Conservation (phyloP, 495 filamentous ascomycete species). For the Parathielavia hyrcaniae region DNA sequence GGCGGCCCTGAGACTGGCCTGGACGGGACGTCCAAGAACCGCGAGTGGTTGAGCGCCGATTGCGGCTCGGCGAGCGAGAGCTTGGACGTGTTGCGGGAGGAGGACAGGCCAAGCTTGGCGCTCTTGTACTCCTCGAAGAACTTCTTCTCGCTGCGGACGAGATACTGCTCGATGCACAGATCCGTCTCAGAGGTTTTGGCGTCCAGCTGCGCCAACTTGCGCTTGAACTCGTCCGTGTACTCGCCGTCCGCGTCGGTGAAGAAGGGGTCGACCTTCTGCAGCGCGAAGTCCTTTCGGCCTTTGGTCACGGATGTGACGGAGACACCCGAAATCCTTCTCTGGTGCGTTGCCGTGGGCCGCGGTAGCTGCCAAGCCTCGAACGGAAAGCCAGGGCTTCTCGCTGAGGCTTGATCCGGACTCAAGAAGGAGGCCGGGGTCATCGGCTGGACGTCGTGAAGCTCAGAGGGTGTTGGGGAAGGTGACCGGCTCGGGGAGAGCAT, state of each 20-base stretch:
- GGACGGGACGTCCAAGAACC: slow-evolving; percentile 14
- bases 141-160: slow-evolving; percentile 56
- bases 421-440: slow-evolving; percentile 12
- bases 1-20: background rate
- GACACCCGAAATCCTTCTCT: slow-evolving; percentile 6
- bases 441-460: slow-evolving; percentile 11
- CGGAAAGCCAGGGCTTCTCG: slow-evolving; percentile 8
- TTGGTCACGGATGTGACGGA: slow-evolving; percentile 22
- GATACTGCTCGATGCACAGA: slow-evolving; percentile 58
- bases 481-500: slow-evolving; percentile 7
- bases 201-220: slow-evolving; percentile 46
- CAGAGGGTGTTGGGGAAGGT: slow-evolving; percentile 13
- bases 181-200: slow-evolving; percentile 51
- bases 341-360: slow-evolving; percentile 4
- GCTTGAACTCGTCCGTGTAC: slow-evolving; percentile 52
- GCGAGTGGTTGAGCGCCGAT: background rate
- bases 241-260: slow-evolving; percentile 57
- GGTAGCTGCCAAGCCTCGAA: slow-evolving; percentile 6
- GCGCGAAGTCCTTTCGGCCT: slow-evolving; percentile 35
- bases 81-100: slow-evolving; percentile 13
- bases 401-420: slow-evolving; percentile 26
- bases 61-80: slow-evolving; percentile 11
- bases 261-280: slow-evolving; percentile 60
- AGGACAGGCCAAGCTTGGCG: slow-evolving; percentile 23
- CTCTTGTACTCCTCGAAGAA: slow-evolving; percentile 51